Evolutionary conservation across 345 rosid species (phyloP), one percentile per base, ranked within the genome.

Genomic region (Ceriops tagal): DNA sequence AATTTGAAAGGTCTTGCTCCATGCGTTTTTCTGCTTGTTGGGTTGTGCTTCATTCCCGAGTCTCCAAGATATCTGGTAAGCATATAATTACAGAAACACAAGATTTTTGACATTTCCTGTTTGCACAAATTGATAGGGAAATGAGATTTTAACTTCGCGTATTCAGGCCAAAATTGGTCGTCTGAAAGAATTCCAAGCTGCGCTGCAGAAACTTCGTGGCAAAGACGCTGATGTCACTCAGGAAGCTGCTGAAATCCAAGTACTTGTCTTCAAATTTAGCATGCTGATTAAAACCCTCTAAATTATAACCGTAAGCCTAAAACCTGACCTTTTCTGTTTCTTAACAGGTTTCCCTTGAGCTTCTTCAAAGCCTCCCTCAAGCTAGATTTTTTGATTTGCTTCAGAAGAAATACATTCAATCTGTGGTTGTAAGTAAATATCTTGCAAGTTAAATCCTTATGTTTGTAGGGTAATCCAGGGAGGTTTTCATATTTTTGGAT

Each of bases 21-120:
- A 0, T 93, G 96, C 78, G 46, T 91, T 60, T 56, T 86, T 64
- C 84, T 89, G 80, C 86, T 91, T 59, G 71, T 74, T 71, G 98
- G 97, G 27, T 80, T 91, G 28, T 80, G 70, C 68, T 91, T 91
- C 63, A 70, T 91, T 39, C 98, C 97, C 0, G 97, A 91, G 72
- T 91, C 98, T 16, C 98, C 97, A 0, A 87, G 98, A 81, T 93
- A 96, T 93, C 93, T 91, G 86, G 98, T 93, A 81, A 83, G 74
- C 35, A 30, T 51, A 31, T 46, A 32, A 49, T 34, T 8, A 26
- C 32, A 18, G 18, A 58, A 11, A 24, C 7, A 56, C 9, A 10
- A 31, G 27, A 31, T 47, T 16, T 43, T 61, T 55, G 51, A n/a
- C 15, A 49, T 2, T 27, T 39, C 5, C 13, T 55, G 43, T 9